These are phyloP conservation scores for Ophiorrhiza pumila DNA, from an alignment of 257 asterid genomes.

Conservation along the genomic window DNA sequence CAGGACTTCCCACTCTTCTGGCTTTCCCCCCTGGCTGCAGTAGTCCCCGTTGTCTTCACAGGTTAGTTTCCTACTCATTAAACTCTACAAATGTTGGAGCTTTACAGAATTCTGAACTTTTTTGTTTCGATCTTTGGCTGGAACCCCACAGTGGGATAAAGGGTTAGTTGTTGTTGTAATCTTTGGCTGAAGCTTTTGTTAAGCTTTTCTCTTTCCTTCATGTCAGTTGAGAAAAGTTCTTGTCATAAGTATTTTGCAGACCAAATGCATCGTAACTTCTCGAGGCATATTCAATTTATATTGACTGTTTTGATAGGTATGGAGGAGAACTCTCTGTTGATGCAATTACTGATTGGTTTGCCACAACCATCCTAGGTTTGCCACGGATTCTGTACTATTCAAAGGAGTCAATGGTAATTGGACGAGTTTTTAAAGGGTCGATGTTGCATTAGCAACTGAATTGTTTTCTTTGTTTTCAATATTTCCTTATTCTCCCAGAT, in stretches of 20 bases:
- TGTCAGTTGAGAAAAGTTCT: neutral
- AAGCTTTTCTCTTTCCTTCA: conserved; percentile 3
- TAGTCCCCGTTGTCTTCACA: conserved; percentile 60
- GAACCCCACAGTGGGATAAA: too few relatives aligned
- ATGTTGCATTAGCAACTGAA: neutral
- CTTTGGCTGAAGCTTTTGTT: neutral
- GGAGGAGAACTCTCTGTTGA: conserved; percentile 79
- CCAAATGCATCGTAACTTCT: neutral
- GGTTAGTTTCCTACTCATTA: conserved; percentile 41
- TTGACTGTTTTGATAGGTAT: conserved; percentile 49
- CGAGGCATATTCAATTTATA: neutral
- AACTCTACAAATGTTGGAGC: neutral
- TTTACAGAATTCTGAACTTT: neutral
- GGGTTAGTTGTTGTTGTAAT: too few relatives aligned
- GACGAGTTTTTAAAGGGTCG: neutral
- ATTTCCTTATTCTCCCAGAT: neutral
- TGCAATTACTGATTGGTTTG: conserved; percentile 83
- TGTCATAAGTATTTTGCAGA: neutral
- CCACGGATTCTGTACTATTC: conserved; percentile 82
- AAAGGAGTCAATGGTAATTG: conserved; percentile 84
- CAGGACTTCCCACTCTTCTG: conserved; percentile 86
- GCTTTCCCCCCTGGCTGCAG: conserved; percentile 93
- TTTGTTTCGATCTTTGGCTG: too few relatives aligned
- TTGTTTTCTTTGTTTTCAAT: neutral
- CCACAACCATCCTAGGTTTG: conserved; percentile 61